These are phyloP conservation scores for Drechslerella stenobrocha DNA, from an alignment of 2,329 filamentous ascomycete species.

Conservation along the genomic window DNA sequence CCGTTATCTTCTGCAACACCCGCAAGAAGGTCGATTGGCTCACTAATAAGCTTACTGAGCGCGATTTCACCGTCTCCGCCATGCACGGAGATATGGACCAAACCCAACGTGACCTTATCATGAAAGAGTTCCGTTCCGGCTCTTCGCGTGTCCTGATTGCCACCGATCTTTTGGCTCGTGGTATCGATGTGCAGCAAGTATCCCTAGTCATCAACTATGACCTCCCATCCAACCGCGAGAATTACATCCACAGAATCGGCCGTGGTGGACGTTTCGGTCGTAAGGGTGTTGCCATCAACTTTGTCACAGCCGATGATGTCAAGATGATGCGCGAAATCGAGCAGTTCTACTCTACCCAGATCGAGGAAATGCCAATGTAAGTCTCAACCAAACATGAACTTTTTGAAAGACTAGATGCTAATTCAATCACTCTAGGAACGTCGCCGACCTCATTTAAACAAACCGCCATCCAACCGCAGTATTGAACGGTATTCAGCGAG, in stretches of 20 bases:
- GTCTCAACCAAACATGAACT: conserved; percentile 60
- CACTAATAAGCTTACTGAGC: conserved; percentile 96
- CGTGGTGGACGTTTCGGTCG: conserved; percentile 99
- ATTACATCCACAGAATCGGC: conserved; percentile 99
- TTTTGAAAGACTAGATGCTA: conserved; percentile 7
- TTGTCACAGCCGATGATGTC: conserved; percentile 97
- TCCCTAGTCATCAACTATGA: conserved; percentile 99
- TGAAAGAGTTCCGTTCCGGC: conserved; percentile 99
- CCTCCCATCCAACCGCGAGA: conserved; percentile 96
- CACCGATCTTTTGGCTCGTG: conserved; percentile 95
- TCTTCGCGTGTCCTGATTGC: conserved; percentile 98
- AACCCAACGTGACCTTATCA: conserved; percentile 95
- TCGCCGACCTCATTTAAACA: conserved; percentile 72
- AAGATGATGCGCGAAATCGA: conserved; percentile 99
- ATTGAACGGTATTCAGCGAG: background rate
- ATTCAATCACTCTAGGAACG: conserved; percentile 59
- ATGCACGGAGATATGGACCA: conserved; percentile 99
- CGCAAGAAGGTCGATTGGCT: conserved; percentile 99
- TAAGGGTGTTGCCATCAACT: conserved; percentile 99
- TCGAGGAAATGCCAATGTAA: conserved; percentile 99
- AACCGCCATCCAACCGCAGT: background rate
- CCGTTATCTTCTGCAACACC: conserved; percentile 99
- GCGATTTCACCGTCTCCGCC: conserved; percentile 98
- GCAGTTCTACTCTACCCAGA: conserved; percentile 99
- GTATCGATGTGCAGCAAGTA: conserved; percentile 99